Base-by-base conservation (phyloP, 345 rosid species). In the Orychophragmus violaceus region DNA sequence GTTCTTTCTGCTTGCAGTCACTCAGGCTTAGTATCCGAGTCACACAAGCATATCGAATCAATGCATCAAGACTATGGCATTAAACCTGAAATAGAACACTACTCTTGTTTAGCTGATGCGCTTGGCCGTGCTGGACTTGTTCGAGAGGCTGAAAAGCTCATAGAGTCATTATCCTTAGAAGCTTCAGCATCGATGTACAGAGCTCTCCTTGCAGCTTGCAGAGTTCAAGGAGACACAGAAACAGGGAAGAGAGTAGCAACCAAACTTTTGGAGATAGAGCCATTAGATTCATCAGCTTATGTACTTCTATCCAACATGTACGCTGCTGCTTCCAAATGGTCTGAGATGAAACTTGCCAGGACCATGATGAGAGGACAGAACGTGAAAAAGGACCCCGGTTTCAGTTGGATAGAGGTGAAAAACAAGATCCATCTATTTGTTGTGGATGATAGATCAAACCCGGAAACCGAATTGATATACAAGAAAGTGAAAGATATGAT, bases 341-440 rank as follows among this genome's bases (percentile, higher is more conserved):
- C 74, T 29, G 81, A 67, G 35, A 74, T 70, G 72, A 80, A 76
- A 36, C 54, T 32, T 27, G 81, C 82, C 21, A 72, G 88, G 58
- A 68, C 27, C 22, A 66, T 49, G 60, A 83, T 86, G 86, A 76
- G 66, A 56, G 80, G 66, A 56, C 68, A 80, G 66, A 75, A 69
- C 17, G 79, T 86, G 57, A 82, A 69, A 48, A 86, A 86, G 68
- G 86, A 80, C 71, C 88, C 91, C 0, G 88, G 91, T 7, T 83
- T 79, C 62, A 84, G 91, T 59, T 82, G 83, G 88, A 80, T 86
- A 21, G 86, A 82, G 73, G 79, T 76, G 46, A 67, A 82, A 75
- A 80, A 79, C 74, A 72, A 69, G 66, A 71, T 77, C 29, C 81
- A 82, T 76, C 8, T 78, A 59, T 86, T 83, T 64, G 86, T 72